Evolutionary conservation across 2,329 filamentous ascomycete genomes (phyloP).

Genomic region (Mariannaea elegans): DNA sequence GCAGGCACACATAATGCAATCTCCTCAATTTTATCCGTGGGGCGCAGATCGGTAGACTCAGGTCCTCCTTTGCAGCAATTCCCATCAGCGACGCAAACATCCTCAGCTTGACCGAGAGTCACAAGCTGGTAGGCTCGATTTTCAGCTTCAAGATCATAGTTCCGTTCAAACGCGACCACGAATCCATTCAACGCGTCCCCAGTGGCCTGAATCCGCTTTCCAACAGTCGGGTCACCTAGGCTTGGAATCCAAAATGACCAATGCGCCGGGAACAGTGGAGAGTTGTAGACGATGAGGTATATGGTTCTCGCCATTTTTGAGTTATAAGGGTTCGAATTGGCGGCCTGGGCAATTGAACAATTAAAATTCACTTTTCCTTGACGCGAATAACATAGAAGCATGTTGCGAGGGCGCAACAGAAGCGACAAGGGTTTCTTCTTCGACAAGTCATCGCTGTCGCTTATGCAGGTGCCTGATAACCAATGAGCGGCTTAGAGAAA

Average conservation of each 20-base stretch:
- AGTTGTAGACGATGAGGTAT: slow-evolving; percentile 16
- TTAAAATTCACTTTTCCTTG: no score
- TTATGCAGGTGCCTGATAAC: no score
- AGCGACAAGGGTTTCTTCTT: no score
- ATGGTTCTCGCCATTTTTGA: slow-evolving; percentile 1
- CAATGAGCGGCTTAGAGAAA: no score
- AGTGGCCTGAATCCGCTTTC: slow-evolving; percentile 9
- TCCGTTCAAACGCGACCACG: slow-evolving; percentile 7
- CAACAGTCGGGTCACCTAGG: neutral
- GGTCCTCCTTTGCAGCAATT: neutral
- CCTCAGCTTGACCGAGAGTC: neutral
- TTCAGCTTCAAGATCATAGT: slow-evolving; percentile 5
- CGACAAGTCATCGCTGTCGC: no score
- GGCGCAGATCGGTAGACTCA: neutral
- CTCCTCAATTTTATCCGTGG: slow-evolving; percentile 13
- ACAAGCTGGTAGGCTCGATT: neutral
- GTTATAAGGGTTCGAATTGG: no score
- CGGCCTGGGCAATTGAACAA: no score
- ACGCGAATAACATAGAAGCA: no score
- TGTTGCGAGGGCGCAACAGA: no score
- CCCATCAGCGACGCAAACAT: neutral
- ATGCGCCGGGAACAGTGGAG: slow-evolving; percentile 11
- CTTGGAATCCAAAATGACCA: slow-evolving; percentile 17
- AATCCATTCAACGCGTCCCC: slow-evolving; percentile 5
- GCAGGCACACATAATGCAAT: slow-evolving; percentile 1